These are phyloP conservation scores for Diaporthe caulivora DNA, from an alignment of 2,329 filamentous ascomycete genomes.

Conservation along the genomic window DNA sequence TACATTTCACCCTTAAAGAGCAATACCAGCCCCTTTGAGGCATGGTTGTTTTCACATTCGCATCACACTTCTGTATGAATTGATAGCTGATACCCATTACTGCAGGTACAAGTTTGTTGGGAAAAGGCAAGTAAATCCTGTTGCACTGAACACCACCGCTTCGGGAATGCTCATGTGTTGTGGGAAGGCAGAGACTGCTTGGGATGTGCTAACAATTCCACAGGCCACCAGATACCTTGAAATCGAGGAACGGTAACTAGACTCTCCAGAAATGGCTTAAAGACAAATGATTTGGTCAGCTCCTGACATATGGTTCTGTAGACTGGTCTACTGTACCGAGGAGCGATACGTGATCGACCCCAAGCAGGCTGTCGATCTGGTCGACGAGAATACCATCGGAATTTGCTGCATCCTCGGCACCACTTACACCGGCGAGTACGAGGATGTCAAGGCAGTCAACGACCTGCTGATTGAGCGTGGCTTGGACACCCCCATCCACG, in stretches of 20 bases:
- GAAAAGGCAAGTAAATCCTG: slow-evolving; percentile 70
- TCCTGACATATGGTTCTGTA: slow-evolving; percentile 47
- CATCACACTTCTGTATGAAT: too few relatives aligned
- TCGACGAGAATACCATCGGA: slow-evolving; percentile 83
- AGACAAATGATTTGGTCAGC: neutral
- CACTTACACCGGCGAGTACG: slow-evolving; percentile 96
- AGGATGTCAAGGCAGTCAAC: slow-evolving; percentile 93
- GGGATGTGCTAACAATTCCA: neutral
- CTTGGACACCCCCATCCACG: slow-evolving; percentile 80
- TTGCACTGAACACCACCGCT: neutral
- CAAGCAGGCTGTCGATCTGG: slow-evolving; percentile 68
- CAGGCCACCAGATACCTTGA: slow-evolving; percentile 85
- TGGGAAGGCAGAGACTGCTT: neutral
- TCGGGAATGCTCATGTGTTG: neutral
- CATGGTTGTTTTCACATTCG: too few relatives aligned
- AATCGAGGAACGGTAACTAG: slow-evolving; percentile 75
- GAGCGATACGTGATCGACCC: slow-evolving; percentile 75
- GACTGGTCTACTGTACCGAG: slow-evolving; percentile 75
- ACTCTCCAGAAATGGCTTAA: neutral
- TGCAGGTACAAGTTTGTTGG: slow-evolving; percentile 84
- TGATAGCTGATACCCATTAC: too few relatives aligned
- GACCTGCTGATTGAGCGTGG: slow-evolving; percentile 82
- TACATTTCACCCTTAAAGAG: too few relatives aligned
- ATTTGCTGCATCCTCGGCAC: slow-evolving; percentile 92
- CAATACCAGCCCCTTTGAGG: too few relatives aligned